Evolutionary conservation across 176 grass and related monocot species (phyloP).

Genomic region (Bromus sterilis): DNA sequence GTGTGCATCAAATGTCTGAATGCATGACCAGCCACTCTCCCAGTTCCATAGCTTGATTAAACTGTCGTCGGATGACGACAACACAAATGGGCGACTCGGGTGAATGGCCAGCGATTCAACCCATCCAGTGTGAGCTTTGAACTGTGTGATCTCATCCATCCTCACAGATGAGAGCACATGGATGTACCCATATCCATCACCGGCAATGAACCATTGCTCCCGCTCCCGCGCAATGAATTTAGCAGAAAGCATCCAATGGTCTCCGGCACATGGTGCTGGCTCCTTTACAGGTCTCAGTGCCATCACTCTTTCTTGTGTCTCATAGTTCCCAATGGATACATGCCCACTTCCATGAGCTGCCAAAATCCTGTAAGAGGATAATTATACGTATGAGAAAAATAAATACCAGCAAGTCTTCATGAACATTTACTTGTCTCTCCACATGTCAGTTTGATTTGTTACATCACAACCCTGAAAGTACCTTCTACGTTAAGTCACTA

Average conservation of each 20-base stretch:
- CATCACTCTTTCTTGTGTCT: constrained; percentile 47
- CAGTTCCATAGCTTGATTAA: constrained; percentile 48
- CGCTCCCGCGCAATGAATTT: constrained; percentile 51
- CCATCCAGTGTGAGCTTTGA: constrained; percentile 34
- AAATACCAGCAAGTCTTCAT: neutral
- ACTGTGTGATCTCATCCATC: constrained; percentile 38
- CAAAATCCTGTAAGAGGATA: constrained; percentile 40
- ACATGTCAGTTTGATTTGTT: neutral
- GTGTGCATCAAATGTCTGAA: constrained; percentile 38
- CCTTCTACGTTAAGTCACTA: neutral
- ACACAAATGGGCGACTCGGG: constrained; percentile 23
- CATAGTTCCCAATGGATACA: constrained; percentile 62
- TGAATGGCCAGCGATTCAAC: constrained; percentile 36
- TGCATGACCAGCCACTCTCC: constrained; percentile 35
- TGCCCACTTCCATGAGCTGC: constrained; percentile 48
- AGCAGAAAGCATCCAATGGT: constrained; percentile 44
- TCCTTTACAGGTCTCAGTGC: constrained; percentile 38
- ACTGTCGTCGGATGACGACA: constrained; percentile 33
- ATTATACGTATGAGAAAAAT: neutral
- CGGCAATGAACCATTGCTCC: constrained; percentile 55
- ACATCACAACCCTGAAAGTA: neutral
- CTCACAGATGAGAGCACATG: constrained; percentile 32
- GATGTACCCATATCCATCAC: constrained; percentile 47
- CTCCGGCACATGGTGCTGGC: neutral
- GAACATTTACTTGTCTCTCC: neutral